Base-by-base conservation (phyloP, 2,329 filamentous ascomycete species). In the Apiospora malaysiana region DNA sequence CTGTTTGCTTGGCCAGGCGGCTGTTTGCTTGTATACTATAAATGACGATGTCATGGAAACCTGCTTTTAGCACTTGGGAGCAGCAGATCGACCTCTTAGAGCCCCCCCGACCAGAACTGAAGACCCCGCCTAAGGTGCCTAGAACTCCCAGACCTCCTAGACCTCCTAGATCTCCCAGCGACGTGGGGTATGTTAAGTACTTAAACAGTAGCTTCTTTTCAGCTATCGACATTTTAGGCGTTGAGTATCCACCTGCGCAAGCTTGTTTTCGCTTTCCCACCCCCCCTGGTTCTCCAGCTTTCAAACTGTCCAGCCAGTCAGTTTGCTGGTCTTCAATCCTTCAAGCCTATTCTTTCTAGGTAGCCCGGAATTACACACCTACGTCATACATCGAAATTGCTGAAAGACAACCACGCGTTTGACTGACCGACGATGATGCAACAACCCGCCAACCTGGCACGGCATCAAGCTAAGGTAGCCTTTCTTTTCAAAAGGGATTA, bases 381-480 rank as follows among this genome's bases (percentile, higher is more conserved):
- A 73, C 72, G 72, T 73, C 72, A 73, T 73, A 73, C 70, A 73
- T 69, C 45, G 43, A 42, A 43, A 43, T 68, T 47, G 45, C n/a
- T 56, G 63, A 69, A 46, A 69, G 40, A 51, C 47, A 45, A 32
- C 45, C 43, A 32, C 68, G 43, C 42, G 56, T 63, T 63, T n/a
- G 32, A 40, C 32, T n/a, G 56, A 40, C 56, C n/a, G 56, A 12
- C 32, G 70, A 66, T 71, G 56, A 65, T 66, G 68, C 63, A 56
- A 45, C 68, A 63, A 37, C 9, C 68, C 63, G 65, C 27, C 45
- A 51, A 51, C n/a, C 16, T 63, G 45, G 69, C 47, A 49, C 56
- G 9, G 32, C 21, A 63, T 18, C 8, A 63, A 18, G 3, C 51
- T 37, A 21, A 18, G 6, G 12, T 40, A 40, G 27, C 18, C 56